phyloP scores from a whole-genome alignment of 305 asterid species.

The Striga hermonthica region DNA sequence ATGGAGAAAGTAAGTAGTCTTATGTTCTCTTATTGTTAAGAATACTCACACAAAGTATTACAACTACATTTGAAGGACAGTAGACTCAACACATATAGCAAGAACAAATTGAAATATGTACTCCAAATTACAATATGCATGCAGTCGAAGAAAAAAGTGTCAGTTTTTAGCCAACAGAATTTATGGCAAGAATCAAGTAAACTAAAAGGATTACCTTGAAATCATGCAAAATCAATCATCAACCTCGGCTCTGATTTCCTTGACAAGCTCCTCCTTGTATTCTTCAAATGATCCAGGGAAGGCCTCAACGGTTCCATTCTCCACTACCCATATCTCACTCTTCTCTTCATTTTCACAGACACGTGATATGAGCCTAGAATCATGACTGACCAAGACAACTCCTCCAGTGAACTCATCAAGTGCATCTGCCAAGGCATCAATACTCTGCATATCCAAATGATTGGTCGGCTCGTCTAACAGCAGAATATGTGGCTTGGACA shows the following conservation, averaged over 20 bases:
- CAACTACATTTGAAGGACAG: no score
- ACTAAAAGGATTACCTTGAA: background rate
- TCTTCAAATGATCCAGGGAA: slow-evolving; percentile 60
- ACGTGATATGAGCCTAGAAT: slow-evolving; percentile 67
- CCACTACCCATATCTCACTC: slow-evolving; percentile 74
- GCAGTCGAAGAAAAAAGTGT: background rate
- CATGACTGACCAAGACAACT: slow-evolving; percentile 73
- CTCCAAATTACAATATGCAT: no score
- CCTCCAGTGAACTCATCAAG: slow-evolving; percentile 77
- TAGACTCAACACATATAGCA: no score
- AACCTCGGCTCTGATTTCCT: slow-evolving; percentile 39
- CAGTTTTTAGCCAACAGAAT: no score
- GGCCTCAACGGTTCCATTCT: slow-evolving; percentile 56
- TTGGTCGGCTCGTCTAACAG: slow-evolving; percentile 7
- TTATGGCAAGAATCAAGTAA: background rate
- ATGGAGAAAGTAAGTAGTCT: no score
- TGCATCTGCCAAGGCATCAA: slow-evolving; percentile 72
- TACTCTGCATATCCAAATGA: slow-evolving; percentile 38
- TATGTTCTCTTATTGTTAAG: no score
- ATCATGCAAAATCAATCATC: slow-evolving; percentile 36
- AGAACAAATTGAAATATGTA: no score
- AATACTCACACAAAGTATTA: no score
- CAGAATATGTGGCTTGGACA: slow-evolving; percentile 5
- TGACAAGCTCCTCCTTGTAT: slow-evolving; percentile 66
- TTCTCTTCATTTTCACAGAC: slow-evolving; percentile 75